Evolutionary conservation across 305 asterid species (phyloP), one percentile per base, ranked within the genome.

Genomic region (Solanum hybrid): DNA sequence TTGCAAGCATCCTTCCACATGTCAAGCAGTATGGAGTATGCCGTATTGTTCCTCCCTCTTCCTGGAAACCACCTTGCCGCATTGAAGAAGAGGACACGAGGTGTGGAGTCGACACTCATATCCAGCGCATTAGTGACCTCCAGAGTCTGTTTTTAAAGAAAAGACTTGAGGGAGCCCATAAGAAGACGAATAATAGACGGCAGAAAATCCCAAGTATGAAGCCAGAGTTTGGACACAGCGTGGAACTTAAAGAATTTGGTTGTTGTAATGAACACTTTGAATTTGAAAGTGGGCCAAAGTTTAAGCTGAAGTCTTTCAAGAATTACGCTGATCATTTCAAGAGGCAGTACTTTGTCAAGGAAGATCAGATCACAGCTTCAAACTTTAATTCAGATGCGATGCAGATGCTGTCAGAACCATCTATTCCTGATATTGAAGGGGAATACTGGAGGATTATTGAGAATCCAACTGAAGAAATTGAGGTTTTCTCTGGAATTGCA

Each of bases 381-480:
- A 92, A 88, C 67, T 73, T 81, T 13, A 88, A 87, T 26, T 39
- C 82, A 36, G 86, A 20, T 42, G 77, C 82, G 0, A 37, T 40
- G 64, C 79, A 31, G 85, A 92, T 87, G 79, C 85, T 34, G 71
- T 88, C 80, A 89, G 95, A 89, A 90, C 97, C 96, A n/a, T 89
- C 93, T 40, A 76, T 93, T 90, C 92, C 91, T 34, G 91, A 92
- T 91, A 90, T 96, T 73, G 99, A 97, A 94, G 96, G 95, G 39
- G 98, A 97, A 89, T 97, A 96, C 92, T 97, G 99, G 99, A 94
- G 98, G 88, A 92, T 96, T 64, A 88, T 97, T 90, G 95, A 95
- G 89, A 95, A 94, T 85, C 96, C 98, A 84, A 93, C 89, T 90
- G 98, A 94, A 91, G 95, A 95, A 94, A 92, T 96, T 88, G 98